These are phyloP conservation scores for Raphidocelis subcapitata DNA, from an alignment of 139 green algal species.

Conservation along the genomic window DNA sequence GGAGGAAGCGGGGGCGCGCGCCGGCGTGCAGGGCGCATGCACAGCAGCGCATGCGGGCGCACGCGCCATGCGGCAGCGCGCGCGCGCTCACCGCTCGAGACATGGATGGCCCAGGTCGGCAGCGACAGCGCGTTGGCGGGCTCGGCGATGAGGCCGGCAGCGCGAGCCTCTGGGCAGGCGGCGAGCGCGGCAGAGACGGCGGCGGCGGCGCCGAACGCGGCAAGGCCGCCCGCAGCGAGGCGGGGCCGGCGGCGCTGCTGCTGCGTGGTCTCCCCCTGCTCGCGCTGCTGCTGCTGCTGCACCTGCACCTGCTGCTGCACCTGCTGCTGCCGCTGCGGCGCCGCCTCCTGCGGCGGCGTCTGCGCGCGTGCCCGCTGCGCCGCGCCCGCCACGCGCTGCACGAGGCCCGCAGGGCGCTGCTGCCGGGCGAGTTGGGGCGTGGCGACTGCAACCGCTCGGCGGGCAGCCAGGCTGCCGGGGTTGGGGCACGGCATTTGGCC, in stretches of 20 bases:
- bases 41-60: conserved; percentile 30
- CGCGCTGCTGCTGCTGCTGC: neutral
- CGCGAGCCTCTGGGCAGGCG: conserved; percentile 6
- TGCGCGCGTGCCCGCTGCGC: no score
- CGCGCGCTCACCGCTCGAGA: conserved; percentile 61
- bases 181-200: neutral
- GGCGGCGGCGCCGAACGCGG: neutral
- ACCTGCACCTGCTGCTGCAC: conserved; percentile 5
- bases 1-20: neutral
- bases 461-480: no score
- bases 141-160: conserved; percentile 51
- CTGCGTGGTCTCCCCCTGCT: neutral
- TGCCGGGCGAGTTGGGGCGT: no score
- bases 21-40: neutral
- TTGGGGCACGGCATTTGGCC: no score
- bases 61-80: neutral
- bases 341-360: no score
- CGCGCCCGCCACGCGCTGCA: no score
- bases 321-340: neutral
- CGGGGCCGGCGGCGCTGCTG: neutral
- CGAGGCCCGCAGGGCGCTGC: no score
- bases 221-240: neutral
- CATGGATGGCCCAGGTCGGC: conserved; percentile 98
- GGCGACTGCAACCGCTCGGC: no score
- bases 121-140: conserved; percentile 94